Evolutionary conservation across 805 yeast species (phyloP), one percentile per base, ranked within the genome.

Genomic region (Clavispora santaluciae): DNA sequence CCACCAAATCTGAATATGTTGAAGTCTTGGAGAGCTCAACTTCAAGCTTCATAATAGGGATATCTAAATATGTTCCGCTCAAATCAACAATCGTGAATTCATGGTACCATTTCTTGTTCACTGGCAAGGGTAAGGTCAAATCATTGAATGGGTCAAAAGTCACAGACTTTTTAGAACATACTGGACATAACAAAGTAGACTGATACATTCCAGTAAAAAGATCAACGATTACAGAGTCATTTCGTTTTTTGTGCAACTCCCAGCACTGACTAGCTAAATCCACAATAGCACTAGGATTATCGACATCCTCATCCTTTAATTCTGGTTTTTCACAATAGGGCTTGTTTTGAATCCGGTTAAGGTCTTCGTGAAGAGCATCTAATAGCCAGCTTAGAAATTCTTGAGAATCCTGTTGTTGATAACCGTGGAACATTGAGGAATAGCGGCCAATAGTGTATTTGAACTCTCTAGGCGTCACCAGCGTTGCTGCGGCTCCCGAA

Each of bases 101-200:
- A 30, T 80, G 82, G 23, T 68, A 63, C 96, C 97, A 90, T 36
- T 74, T 69, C 37, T 80, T 76, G 35, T 77, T 76, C 2, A 83
- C 77, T 0, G 98, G 98, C 18, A 91, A 68, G 0, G 98, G 98
- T 33, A 91, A 65, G 0, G 99, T 89, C 48, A 91, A 65, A 56
- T 89, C 96, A 63, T 81, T 87, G 56, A 80, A 91, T 0, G 99
- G 98, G 59, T 91, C 99, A 64, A 90, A 93, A 0, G 97, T 90
- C 20, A 91, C 75, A 21, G 95, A 83, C 6, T 86, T 76, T 51
- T 83, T 83, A 15, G 72, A 58, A 62, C 99, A 93, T 7, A 65
- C 80, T 0, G 98, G 98, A 57, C 99, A 91, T 10, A 83, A 73
- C 40, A 93, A 68, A 0, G 96, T 89, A 1, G 96, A 88, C 61